Conservation (phyloP, 768 basidiomycete species). For the Pleurotus eryngii region DNA sequence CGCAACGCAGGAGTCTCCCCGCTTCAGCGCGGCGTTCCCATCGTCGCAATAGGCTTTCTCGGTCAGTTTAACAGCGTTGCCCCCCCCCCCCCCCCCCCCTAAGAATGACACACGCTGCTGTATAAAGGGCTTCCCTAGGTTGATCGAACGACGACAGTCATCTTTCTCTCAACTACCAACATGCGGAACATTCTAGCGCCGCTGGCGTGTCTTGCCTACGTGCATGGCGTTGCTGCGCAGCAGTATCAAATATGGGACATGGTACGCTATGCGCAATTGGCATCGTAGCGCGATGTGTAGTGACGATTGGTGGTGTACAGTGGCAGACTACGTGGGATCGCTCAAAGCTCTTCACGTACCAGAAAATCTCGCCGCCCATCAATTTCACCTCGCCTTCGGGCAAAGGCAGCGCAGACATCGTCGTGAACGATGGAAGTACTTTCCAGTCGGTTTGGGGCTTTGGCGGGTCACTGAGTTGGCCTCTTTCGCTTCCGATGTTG, state of each 20-base stretch:
- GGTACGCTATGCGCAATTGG: slow-evolving; percentile 26
- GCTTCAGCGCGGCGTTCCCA: too few relatives aligned
- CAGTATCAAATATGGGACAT: slow-evolving; percentile 50
- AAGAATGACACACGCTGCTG: too few relatives aligned
- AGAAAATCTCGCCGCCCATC: slow-evolving; percentile 42
- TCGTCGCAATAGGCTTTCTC: too few relatives aligned
- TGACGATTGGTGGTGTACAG: slow-evolving; percentile 24
- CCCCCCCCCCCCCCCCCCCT: too few relatives aligned
- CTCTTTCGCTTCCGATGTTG: background rate
- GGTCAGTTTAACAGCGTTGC: too few relatives aligned
- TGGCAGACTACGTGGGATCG: slow-evolving; percentile 61
- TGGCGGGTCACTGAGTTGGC: slow-evolving; percentile 60
- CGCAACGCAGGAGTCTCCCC: too few relatives aligned
- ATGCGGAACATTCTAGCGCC: background rate
- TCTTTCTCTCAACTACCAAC: background rate
- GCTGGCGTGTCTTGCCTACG: background rate
- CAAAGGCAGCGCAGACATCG: slow-evolving; percentile 59
- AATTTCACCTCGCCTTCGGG: slow-evolving; percentile 57
- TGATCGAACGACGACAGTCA: too few relatives aligned
- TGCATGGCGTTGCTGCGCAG: background rate
- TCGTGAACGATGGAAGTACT: slow-evolving; percentile 48
- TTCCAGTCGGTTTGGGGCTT: slow-evolving; percentile 68
- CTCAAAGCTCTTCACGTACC: slow-evolving; percentile 47
- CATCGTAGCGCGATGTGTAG: slow-evolving; percentile 1
- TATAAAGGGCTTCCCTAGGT: too few relatives aligned